phyloP scores from a whole-genome alignment of 345 rosid species.

The Excoecaria cochinchinensis region DNA sequence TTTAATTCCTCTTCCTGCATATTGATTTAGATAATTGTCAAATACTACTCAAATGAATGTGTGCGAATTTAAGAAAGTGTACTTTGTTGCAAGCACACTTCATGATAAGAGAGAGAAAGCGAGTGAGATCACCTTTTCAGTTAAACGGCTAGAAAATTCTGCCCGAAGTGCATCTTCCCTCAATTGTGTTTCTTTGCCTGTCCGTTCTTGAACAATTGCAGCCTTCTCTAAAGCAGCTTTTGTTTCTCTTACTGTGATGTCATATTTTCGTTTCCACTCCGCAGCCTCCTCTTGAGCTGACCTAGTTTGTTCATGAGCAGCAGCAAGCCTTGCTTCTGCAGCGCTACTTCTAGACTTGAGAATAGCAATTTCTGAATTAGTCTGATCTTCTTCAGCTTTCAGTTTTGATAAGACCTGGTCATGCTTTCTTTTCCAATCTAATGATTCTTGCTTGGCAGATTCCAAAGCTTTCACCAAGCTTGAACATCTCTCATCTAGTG shows the following conservation, averaged over 20 bases:
- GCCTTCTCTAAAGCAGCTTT: constrained; percentile 93
- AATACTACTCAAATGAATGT: background rate
- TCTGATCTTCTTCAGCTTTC: constrained; percentile 76
- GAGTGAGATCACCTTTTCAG: constrained; percentile 57
- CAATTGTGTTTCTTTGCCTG: constrained; percentile 68
- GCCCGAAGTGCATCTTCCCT: constrained; percentile 88
- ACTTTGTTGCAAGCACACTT: background rate
- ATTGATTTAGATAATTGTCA: constrained; percentile 15
- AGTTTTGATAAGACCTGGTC: constrained; percentile 64
- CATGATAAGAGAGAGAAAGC: constrained; percentile 9
- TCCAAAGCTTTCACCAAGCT: constrained; percentile 71
- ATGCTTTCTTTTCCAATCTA: constrained; percentile 75
- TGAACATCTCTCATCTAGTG: constrained; percentile 79
- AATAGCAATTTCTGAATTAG: constrained; percentile 65
- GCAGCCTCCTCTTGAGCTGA: constrained; percentile 90
- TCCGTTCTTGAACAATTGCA: constrained; percentile 73
- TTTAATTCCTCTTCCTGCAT: constrained; percentile 81
- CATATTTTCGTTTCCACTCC: constrained; percentile 95
- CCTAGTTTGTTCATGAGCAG: constrained; percentile 81
- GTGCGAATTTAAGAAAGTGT: background rate
- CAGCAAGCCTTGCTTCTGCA: constrained; percentile 95
- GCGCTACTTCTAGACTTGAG: constrained; percentile 83
- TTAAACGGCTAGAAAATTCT: constrained; percentile 58
- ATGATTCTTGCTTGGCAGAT: constrained; percentile 63
- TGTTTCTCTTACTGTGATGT: constrained; percentile 80